Conservation (phyloP, 257 asterid genomes). For the Capsicum rhomboideum region DNA sequence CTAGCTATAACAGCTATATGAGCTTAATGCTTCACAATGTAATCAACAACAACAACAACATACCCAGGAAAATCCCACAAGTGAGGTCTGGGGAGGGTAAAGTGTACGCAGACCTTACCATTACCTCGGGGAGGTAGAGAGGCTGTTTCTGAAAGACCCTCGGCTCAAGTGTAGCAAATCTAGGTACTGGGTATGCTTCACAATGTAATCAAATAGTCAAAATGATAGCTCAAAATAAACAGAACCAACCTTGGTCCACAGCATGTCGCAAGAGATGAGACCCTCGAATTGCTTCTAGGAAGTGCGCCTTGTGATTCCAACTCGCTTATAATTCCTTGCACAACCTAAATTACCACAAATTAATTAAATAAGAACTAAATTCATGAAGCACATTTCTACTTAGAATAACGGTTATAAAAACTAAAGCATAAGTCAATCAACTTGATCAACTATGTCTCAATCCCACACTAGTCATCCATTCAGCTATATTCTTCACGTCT, state of each 20-base stretch:
- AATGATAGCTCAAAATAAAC: not conserved
- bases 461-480: not conserved
- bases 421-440: not conserved
- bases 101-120: too few species aligned
- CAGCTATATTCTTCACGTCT: not conserved
- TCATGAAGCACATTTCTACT: not conserved
- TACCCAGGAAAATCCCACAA: too few species aligned
- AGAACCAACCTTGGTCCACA: conserved; percentile 86
- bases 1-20: not conserved
- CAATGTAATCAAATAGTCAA: not conserved
- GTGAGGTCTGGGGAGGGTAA: too few species aligned
- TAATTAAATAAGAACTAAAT: not conserved
- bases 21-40: not conserved
- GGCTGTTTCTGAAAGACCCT: too few species aligned
- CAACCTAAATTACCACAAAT: conserved; percentile 48
- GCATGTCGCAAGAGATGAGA: conserved; percentile 98
- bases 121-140: too few species aligned
- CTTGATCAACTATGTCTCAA: not conserved
- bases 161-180: too few species aligned
- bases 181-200: not conserved
- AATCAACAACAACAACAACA: too few species aligned
- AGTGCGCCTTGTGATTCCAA: conserved; percentile 98
- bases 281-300: conserved; percentile 99
- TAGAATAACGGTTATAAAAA: not conserved
- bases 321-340: conserved; percentile 96